Percentiles rank a stretch among this genome's conserved stretches.
Evolutionary conservation across 176 grass and related monocot genomes (phyloP).

Genomic region (Echinochloa phyllopogon): DNA sequence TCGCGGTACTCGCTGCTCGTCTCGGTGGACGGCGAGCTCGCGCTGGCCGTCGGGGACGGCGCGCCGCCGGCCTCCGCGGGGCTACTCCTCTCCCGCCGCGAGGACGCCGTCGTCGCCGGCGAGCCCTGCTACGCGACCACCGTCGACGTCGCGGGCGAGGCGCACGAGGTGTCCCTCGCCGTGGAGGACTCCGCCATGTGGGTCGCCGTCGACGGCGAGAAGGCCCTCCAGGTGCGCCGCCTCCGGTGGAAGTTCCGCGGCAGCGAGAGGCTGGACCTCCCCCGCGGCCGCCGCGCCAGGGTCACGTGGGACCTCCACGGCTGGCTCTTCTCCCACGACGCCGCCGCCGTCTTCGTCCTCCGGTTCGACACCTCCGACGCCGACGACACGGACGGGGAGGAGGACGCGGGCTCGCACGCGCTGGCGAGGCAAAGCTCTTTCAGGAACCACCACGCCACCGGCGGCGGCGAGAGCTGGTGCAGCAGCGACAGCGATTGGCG

Average conservation of each 20-base stretch:
- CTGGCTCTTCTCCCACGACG: conserved; percentile 65
- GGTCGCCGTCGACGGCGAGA: conserved; percentile 61
- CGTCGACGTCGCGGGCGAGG: conserved; percentile 44
- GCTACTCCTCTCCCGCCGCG: conserved; percentile 51
- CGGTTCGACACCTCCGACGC: conserved; percentile 50
- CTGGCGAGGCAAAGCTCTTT: conserved; percentile 19
- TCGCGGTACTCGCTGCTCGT: conserved; percentile 53
- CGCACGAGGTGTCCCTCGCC: conserved; percentile 57
- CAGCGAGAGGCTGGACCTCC: conserved; percentile 59
- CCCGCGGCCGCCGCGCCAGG: conserved; percentile 17
- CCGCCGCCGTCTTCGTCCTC: conserved; percentile 65
- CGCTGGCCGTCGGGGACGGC: conserved; percentile 60
- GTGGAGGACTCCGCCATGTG: conserved; percentile 53
- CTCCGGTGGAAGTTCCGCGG: conserved; percentile 80
- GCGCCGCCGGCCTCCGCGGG: neutral
- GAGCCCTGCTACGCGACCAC: conserved; percentile 51
- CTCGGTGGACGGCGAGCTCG: conserved; percentile 60
- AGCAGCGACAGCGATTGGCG: conserved; percentile 39
- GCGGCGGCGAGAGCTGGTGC: conserved; percentile 34
- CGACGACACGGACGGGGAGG: neutral
- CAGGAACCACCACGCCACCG: neutral
- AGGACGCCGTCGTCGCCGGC: conserved; percentile 35
- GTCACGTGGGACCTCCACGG: conserved; percentile 79
- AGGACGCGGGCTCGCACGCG: neutral
- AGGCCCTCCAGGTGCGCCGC: conserved; percentile 61